Conservation (phyloP, 208 protist genomes). For the Acanthamoeba healyi region DNA sequence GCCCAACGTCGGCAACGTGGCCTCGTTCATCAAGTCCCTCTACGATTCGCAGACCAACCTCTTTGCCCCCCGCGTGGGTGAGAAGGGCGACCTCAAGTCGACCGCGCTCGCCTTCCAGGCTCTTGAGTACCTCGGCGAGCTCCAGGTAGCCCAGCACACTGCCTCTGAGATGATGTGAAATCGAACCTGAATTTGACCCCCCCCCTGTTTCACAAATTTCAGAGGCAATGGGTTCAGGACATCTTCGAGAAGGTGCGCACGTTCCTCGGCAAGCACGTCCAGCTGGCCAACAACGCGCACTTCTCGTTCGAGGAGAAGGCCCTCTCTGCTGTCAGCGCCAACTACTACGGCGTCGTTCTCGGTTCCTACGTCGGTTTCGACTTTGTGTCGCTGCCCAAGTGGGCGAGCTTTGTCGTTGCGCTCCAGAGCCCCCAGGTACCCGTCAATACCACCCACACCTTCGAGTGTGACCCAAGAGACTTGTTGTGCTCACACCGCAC, state of each 20-base stretch:
- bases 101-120: slow-evolving; percentile 67
- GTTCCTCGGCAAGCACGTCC: slow-evolving; percentile 32
- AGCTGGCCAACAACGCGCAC: slow-evolving; percentile 10
- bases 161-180: not conserved
- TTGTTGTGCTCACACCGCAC: not conserved
- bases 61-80: slow-evolving; percentile 62
- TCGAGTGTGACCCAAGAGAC: not conserved
- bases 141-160: slow-evolving; percentile 1
- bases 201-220: not conserved
- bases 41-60: slow-evolving; percentile 53
- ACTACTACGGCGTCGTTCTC: slow-evolving; percentile 71
- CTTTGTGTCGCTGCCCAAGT: slow-evolving; percentile 36
- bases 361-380: slow-evolving; percentile 65
- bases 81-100: slow-evolving; percentile 64
- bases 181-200: not conserved
- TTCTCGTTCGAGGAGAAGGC: slow-evolving; percentile 51
- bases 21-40: slow-evolving; percentile 56
- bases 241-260: slow-evolving; percentile 37
- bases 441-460: too few relatives aligned
- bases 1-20: slow-evolving; percentile 52
- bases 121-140: slow-evolving; percentile 66
- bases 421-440: slow-evolving; percentile 25
- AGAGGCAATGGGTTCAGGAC: slow-evolving; percentile 59
- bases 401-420: slow-evolving; percentile 23
- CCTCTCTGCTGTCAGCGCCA: slow-evolving; percentile 36